Evolutionary conservation across 805 yeast genomes (phyloP), one percentile per base, ranked within the genome.

Genomic region (Millerozyma miso): DNA sequence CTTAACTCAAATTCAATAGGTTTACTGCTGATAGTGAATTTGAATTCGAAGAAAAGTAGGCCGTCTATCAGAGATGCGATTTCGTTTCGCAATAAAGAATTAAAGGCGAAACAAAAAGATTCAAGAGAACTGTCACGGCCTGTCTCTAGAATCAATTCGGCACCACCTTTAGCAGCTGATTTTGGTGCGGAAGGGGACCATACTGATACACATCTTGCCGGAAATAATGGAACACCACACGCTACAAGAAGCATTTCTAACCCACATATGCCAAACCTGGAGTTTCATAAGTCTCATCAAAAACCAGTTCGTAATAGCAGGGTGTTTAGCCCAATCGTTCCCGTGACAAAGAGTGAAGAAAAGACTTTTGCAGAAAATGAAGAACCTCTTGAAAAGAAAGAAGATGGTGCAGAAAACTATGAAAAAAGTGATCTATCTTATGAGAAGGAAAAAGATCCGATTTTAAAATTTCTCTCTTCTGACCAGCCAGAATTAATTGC

Each of bases 31-130:
- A 23, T 23, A 6, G 10, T 10, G 10, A 35, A 37, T 2, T 6
- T 37, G 4, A 18, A 45, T 7, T 31, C 44, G 6, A 55, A 48
- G 17, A 67, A 56, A 35, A 38, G 59, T 4, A 63, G 77, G 38
- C 74, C 75, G 2, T 76, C 85, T 0, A 58, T 77, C 35, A 69
- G 67, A 44, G 81, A 75, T 19, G 53, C 73, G 19, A 74, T 75
- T 3, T 62, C 71, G 23, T 72, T 77, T 2, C 71, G 66, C 41
- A 65, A 70, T 52, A 60, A 66, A 49, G 69, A 69, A 39, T 54
- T 73, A 45, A 65, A 55, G 37, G 37, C 44, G 7, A 55, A 48
- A 35, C 60, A 54, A 44, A 42, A 45, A 23, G 59, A 50, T 31
- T 43, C 52, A 2, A 41, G 51, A 3, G 31, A 48, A 4, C 44